Percentiles rank a stretch among this genome's conserved stretches.
Conservation (phyloP, 306 rosid species). For the Neltuma alba region DNA sequence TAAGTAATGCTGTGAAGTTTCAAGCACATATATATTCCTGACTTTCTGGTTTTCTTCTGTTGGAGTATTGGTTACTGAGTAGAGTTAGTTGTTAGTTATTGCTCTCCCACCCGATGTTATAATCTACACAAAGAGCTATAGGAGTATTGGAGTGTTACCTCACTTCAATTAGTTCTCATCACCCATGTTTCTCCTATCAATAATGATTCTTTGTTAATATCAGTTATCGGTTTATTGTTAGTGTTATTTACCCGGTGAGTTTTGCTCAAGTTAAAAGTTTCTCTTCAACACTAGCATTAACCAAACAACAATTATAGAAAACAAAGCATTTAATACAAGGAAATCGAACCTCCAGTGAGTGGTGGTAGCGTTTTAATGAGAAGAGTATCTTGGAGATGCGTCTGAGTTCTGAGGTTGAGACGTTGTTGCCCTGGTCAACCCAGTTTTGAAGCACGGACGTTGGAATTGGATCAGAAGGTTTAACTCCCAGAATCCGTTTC, state of each 20-base stretch:
- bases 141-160: too few species aligned
- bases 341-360: constrained; percentile 66
- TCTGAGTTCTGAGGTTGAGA: constrained; percentile 60
- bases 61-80: neutral
- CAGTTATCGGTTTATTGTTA: neutral
- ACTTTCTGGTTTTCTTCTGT: neutral
- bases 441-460: constrained; percentile 52
- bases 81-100: too few species aligned
- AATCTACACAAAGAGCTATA: too few species aligned
- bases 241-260: neutral
- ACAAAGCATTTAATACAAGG: neutral
- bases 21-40: neutral
- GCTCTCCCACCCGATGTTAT: too few species aligned
- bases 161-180: too few species aligned
- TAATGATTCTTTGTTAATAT: neutral
- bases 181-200: too few species aligned
- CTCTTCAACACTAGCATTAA: neutral
- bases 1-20: neutral
- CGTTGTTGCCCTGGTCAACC: constrained; percentile 42
- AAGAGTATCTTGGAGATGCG: constrained; percentile 44
- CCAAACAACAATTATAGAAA: neutral
- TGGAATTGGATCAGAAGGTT: constrained; percentile 31
- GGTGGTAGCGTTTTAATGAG: constrained; percentile 57
- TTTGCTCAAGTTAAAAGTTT: neutral
- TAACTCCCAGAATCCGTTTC: constrained; percentile 44